phyloP scores from a whole-genome alignment of 805 yeast species.

The Saccharomycopsis guyanensis region DNA sequence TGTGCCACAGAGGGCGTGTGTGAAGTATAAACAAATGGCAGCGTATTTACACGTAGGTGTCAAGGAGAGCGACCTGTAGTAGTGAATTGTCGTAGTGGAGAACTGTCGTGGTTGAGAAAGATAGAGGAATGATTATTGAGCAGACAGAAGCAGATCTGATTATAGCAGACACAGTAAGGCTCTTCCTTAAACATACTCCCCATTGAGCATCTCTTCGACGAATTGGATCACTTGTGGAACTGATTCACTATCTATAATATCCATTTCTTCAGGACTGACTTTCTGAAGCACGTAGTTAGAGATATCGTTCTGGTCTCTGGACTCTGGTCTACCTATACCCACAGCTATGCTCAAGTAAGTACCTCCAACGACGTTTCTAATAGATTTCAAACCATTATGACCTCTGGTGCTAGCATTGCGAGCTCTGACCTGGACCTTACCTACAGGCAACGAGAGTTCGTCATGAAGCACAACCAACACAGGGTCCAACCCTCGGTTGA shows the following conservation, averaged over 20 bases:
- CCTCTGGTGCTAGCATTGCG: constrained; percentile 65
- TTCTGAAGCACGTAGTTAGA: constrained; percentile 57
- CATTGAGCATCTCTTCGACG: constrained; percentile 26
- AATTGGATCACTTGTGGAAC: constrained; percentile 34
- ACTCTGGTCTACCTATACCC: constrained; percentile 68
- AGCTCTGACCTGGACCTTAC: constrained; percentile 54
- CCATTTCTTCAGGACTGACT: constrained; percentile 40
- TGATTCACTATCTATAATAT: constrained; percentile 32
- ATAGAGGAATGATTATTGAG: too few relatives aligned
- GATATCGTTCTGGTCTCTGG: constrained; percentile 37
- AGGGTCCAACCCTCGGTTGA: constrained; percentile 12
- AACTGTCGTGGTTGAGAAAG: too few relatives aligned
- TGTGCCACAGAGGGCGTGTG: too few relatives aligned
- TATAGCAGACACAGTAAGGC: too few relatives aligned
- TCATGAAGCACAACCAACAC: constrained; percentile 58
- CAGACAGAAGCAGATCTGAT: too few relatives aligned
- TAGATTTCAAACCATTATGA: constrained; percentile 73
- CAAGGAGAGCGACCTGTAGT: too few relatives aligned
- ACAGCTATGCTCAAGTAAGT: constrained; percentile 59
- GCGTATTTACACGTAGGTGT: too few relatives aligned
- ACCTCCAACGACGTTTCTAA: constrained; percentile 38
- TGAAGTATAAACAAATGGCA: too few relatives aligned
- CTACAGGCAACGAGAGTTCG: constrained; percentile 61
- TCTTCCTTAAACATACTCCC: too few relatives aligned
- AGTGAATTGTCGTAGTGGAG: too few relatives aligned